Evolutionary conservation across 768 basidiomycete species (phyloP), one percentile per base, ranked within the genome.

Genomic region (Clavulina sp.): DNA sequence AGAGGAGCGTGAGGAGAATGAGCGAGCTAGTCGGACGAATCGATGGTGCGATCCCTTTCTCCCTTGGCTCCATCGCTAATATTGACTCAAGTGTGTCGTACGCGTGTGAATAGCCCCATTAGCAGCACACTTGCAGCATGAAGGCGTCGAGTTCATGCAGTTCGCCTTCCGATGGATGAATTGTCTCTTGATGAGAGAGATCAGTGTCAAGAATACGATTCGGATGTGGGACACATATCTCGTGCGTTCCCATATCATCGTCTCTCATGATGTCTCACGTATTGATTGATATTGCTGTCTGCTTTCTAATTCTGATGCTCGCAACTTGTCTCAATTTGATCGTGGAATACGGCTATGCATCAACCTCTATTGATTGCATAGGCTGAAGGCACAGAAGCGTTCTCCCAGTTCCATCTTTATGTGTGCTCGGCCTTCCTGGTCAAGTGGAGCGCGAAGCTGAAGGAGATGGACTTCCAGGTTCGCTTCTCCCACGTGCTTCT

Each of bases 121-220:
- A n/a, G 73, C 81, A 3, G 68, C 76, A 4, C 95, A 99, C 66
- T 73, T 99, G 49, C 81, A 82, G 56, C 68, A 79, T 7, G 83
- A 99, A 66, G 86, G 84, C 60, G 91, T 99, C 58, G 92, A 97
- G 69, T 99, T 95, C 62, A 95, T 99, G 81, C 95, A 99, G 63
- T 99, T 99, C 60, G 93, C 95, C 34, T 99, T 99, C 68, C 76
- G 95, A 49, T 99, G 95, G 95, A 96, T 99, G 91, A 97, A 99
- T 61, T 96, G 95, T 63, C 67, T 99, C 48, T 72, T 97, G 54
- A 96, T 99, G 93, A 75, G 95, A 52, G 95, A 97, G 69, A 85
- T 99, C 57, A 93, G 84, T 58, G 89, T 99, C 47, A 78, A 81
- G 60, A 93, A 96, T 64, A 97, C 93, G 18, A 86, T 96, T 48